phyloP scores from a whole-genome alignment of 371 early-diverging fungal genomes.

The Mortierella sp. region DNA sequence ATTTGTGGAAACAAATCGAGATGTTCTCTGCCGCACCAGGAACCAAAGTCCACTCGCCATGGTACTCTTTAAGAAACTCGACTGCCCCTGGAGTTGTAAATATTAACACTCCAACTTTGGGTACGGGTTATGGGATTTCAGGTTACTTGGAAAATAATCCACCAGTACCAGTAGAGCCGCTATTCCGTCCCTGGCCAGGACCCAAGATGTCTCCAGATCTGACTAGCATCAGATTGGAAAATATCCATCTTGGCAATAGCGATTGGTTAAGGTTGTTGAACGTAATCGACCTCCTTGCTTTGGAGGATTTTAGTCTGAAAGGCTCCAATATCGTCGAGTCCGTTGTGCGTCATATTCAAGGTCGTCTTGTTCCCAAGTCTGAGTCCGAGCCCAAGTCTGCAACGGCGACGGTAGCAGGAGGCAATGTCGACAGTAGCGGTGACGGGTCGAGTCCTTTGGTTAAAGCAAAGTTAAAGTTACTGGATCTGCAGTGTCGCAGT shows the following conservation, averaged over 20 bases:
- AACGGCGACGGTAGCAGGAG: no score
- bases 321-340: neutral
- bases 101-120: neutral
- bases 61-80: neutral
- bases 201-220: conserved; percentile 9
- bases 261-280: neutral
- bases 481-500: neutral
- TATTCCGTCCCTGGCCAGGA: conserved; percentile 1
- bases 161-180: neutral
- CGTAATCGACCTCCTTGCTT: conserved; percentile 1
- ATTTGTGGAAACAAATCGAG: neutral
- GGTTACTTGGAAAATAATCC: neutral
- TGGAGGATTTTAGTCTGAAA: neutral
- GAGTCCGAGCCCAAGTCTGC: neutral
- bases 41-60: neutral
- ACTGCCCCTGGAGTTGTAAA: neutral
- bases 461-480: neutral
- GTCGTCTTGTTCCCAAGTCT: neutral
- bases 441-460: neutral
- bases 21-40: neutral
- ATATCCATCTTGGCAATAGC: neutral
- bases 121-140: neutral
- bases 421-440: no score
- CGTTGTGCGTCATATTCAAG: neutral
- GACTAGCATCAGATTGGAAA: neutral